These are phyloP conservation scores for Fraxinus latifolia DNA, from an alignment of 305 asterid species.

Conservation along the genomic window DNA sequence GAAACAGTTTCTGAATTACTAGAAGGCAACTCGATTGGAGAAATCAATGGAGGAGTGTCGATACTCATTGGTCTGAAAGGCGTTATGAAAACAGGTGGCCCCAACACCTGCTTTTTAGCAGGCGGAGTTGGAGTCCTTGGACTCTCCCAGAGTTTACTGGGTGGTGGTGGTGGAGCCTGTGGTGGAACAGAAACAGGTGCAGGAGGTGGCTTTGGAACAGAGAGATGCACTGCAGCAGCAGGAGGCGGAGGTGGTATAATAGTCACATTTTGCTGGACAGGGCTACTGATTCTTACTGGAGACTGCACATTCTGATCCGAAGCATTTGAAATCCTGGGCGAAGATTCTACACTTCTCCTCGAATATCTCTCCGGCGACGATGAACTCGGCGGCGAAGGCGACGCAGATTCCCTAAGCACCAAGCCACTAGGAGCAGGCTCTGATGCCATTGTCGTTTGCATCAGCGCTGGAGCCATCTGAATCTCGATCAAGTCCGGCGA, in stretches of 20 bases:
- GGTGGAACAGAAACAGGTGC: conserved; percentile 28
- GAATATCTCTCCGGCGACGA: conserved; percentile 56
- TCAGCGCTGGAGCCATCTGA: conserved; percentile 42
- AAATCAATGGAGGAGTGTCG: conserved; percentile 41
- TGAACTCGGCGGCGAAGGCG: conserved; percentile 52
- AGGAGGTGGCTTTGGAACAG: conserved; percentile 35
- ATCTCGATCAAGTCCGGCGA: conserved; percentile 75
- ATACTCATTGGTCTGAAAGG: conserved; percentile 48
- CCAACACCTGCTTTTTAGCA: conserved; percentile 28
- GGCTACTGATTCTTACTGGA: conserved; percentile 23
- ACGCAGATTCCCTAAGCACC: conserved; percentile 38
- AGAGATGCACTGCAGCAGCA: conserved; percentile 22
- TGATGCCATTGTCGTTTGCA: conserved; percentile 20
- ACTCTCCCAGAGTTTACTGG: conserved; percentile 46
- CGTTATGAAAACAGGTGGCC: conserved; percentile 43
- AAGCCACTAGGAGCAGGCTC: conserved; percentile 9
- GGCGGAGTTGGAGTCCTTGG: conserved; percentile 62
- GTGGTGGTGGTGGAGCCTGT: conserved; percentile 53
- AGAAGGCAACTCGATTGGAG: conserved; percentile 65
- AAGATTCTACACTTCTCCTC: conserved; percentile 56
- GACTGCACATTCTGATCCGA: conserved; percentile 38
- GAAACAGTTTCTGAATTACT: conserved; percentile 27
- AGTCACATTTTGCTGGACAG: conserved; percentile 14
- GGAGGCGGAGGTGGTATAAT: conserved; percentile 26
- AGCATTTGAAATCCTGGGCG: conserved; percentile 50